Evolutionary conservation across 495 filamentous ascomycete species (phyloP).

Genomic region (Penicillium soppii): DNA sequence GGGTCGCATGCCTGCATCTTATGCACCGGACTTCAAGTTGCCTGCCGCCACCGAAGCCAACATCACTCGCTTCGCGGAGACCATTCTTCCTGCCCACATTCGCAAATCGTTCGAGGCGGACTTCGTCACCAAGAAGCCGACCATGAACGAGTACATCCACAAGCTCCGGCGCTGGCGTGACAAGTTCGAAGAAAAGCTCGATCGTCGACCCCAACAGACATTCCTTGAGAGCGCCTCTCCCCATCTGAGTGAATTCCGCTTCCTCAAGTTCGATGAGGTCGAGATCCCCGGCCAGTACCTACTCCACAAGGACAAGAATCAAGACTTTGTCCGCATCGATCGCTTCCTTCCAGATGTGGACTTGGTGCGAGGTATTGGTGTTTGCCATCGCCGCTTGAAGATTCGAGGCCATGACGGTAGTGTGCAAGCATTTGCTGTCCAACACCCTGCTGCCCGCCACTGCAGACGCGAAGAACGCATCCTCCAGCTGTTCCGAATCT

Average conservation of each 20-base stretch:
- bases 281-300: conserved; percentile 98
- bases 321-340: conserved; percentile 95
- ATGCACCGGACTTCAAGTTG: conserved; percentile 87
- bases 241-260: conserved; percentile 92
- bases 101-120: conserved; percentile 92
- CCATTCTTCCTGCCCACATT: conserved; percentile 89
- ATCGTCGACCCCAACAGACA: conserved; percentile 71
- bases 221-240: conserved; percentile 79
- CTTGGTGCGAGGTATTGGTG: conserved; percentile 80
- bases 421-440: conserved; percentile 89
- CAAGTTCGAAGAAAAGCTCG: conserved; percentile 96
- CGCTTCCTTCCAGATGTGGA: conserved; percentile 94
- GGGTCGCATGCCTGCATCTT: conserved; percentile 78
- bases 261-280: conserved; percentile 97
- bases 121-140: conserved; percentile 90
- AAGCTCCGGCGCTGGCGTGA: conserved; percentile 95
- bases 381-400: conserved; percentile 87
- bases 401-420: conserved; percentile 98
- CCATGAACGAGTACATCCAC: conserved; percentile 96
- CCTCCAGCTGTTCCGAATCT: conserved; percentile 94
- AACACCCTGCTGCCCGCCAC: conserved; percentile 88
- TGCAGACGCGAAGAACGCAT: conserved; percentile 93
- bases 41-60: conserved; percentile 89
- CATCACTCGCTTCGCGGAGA: conserved; percentile 94
- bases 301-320: conserved; percentile 95